Conservation (phyloP, 176 grass and related monocot genomes). For the Musa troglodytarum region DNA sequence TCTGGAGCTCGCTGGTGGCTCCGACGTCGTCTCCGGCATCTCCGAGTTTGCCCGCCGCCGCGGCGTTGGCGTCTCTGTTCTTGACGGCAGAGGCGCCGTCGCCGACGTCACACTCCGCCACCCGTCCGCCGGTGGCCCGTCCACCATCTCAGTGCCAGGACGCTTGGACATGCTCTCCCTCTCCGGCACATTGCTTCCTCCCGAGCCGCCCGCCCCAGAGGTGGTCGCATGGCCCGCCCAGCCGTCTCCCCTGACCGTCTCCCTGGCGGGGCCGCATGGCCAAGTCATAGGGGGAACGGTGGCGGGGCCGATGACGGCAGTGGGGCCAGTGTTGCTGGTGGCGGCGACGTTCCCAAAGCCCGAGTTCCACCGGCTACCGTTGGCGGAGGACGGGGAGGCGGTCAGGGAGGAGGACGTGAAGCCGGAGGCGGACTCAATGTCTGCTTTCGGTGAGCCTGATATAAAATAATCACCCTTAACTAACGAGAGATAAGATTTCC, state of each 20-base stretch:
- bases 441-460: neutral
- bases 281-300: slow-evolving; percentile 84
- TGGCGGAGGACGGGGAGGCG: slow-evolving; percentile 7
- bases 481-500: no score
- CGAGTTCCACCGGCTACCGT: slow-evolving; percentile 52
- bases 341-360: slow-evolving; percentile 50
- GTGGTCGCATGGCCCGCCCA: neutral
- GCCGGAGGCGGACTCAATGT: neutral
- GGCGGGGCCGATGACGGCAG: slow-evolving; percentile 43
- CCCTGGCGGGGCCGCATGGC: slow-evolving; percentile 38
- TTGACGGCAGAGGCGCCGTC: slow-evolving; percentile 53
- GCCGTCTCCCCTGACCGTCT: slow-evolving; percentile 40
- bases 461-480: no score
- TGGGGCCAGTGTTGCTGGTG: slow-evolving; percentile 47
- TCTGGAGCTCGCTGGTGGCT: slow-evolving; percentile 53
- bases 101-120: slow-evolving; percentile 50
- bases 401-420: neutral
- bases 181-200: slow-evolving; percentile 44
- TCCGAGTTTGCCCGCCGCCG: slow-evolving; percentile 49
- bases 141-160: slow-evolving; percentile 41
- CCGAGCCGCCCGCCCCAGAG: neutral
- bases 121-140: slow-evolving; percentile 5
- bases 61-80: slow-evolving; percentile 53
- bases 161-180: slow-evolving; percentile 66
- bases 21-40: slow-evolving; percentile 41